Evolutionary conservation across 192 early-diverging fungal genomes (phyloP), one percentile per base, ranked within the genome.

Genomic region (Entomortierella chlamydospora): DNA sequence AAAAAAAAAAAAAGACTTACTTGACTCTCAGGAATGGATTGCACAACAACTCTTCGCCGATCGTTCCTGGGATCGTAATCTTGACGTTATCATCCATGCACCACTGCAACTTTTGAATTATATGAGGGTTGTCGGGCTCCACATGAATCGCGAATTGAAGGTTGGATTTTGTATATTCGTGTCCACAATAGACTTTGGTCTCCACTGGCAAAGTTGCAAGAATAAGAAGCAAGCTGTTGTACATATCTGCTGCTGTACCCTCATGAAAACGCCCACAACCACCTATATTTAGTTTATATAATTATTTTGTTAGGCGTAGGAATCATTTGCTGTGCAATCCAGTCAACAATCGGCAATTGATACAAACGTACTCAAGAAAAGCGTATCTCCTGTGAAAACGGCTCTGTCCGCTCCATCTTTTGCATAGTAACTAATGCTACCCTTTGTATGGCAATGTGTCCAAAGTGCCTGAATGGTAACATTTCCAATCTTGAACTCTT

Each of bases 21-120:
- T 81, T 70, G 23, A 95, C 90, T 12, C 96, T 85, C 84, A 99
- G 87, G 64, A 98, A 99, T 1, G 95, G 95, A 68, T 99, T 99
- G 68, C 90, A 93, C 42, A 85, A 68, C 49, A 90, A 82, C 66
- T 99, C 97, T 53, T 95, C 92, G 15, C 84, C 94, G 73, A 99
- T 93, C 1, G 93, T 95, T 22, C 93, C 93, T 8, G 97, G 96
- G 45, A 99, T 90, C 2, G 88, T 85, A 20, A 82, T 63, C 4
- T 55, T 70, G 49, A 70, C 67, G 25, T 60, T 72, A 11, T 68
- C 47, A 55, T 76, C 61, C 59, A 71, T 53, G 13, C 61, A 71
- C 68, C 58, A 58, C 28, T 68, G 45, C 34, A 77, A 39, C 57
- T 81, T 81, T 47, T 81, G 65, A 12, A 65, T 37, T n/a, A 77